Evolutionary conservation across 2,329 filamentous ascomycete genomes (phyloP), one percentile per base, ranked within the genome.

Genomic region (Amauroascus verrucosus): DNA sequence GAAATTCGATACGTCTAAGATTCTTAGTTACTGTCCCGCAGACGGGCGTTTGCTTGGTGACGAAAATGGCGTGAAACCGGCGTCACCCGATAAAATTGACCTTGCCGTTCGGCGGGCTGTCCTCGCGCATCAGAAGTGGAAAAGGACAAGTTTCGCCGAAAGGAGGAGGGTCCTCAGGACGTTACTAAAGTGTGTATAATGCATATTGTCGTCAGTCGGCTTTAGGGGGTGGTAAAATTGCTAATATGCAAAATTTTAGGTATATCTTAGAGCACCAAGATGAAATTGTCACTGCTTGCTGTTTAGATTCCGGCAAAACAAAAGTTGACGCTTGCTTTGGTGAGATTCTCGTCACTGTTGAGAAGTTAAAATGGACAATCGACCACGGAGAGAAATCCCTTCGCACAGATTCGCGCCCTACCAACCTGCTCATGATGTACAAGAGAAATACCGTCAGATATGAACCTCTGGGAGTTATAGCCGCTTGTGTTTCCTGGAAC

Each of bases 401-500:
- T 59, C 71, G 71, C 33, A 81, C 88, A 0, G 84, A 85, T 58
- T 75, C 75, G 47, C 78, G 93, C 51, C 88, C 90, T 4, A 95
- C 89, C 1, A 96, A 94, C 68, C 76, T 95, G 44, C 78, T 98
- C 58, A 94, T 98, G 88, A 81, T 83, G 71, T 96, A 97, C 72
- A 98, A 98, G 77, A 82, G 80, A 67, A 96, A 96, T 65, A 84
- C 83, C 57, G 89, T 98, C 26, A 75, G 80, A 48, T 98, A 95
- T 69, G 90, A 98, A 70, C 91, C 93, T 13, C 75, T 97, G 18
- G 93, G 93, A 14, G 88, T 98, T 33, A 87, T 98, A 5, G 85
- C 88, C 9, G 91, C 93, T 16, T 84, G 91, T 50, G 88, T 98
- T 41, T 93, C 86, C 65, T 98, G 93, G 93, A 98, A 98, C 74